Base-by-base conservation (phyloP, 352 stramenopile genomes). In the Phytophthora boehmeriae region DNA sequence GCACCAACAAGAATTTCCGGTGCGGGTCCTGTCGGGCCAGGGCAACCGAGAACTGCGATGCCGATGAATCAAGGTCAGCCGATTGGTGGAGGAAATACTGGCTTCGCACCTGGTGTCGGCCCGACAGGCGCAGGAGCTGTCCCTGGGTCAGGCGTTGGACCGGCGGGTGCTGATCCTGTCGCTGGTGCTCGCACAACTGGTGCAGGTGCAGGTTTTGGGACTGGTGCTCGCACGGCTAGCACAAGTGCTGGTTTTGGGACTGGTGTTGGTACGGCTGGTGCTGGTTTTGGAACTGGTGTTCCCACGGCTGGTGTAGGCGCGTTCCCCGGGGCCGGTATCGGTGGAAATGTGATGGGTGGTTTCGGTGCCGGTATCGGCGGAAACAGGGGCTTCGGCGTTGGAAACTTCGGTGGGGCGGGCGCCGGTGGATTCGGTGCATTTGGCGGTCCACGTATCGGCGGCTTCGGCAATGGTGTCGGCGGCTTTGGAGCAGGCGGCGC, bases 1-100 rank as follows among this genome's bases (percentile, higher is more conserved):
- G 57, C 67, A 63, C 58, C 45, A 16, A 72, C 56, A 14, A 59
- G 8, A 23, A 42, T 44, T 34, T 28, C 51, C 27, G 20, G 17
- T 49, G 25, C 23, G 5, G 48, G 17, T 19, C 0, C 13, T 16
- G 28, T 50, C 17, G 50, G 14, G 39, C 36, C 16, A 52, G 34
- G 10, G 20, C 39, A 70, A 45, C 55, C 48, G 48, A 44, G 46
- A 46, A 41, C 13, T 36, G 5, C 35, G 46, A 16, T 28, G 42
- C 4, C n/a, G 4, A 4, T 44, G 13, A 44, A 44, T 25, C 38
- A 4, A 4, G 38, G 38, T 22, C 38, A 44, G n/a, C 38, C 38
- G 4, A 17, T 16, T 22, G 38, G 5, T 17, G 34, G 34, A 19
- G 34, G 34, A 16, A 45, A 45, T 28, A 45, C 50, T 35, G 23